phyloP scores from a whole-genome alignment of 306 rosid genomes.

The Prunus fruticosa region DNA sequence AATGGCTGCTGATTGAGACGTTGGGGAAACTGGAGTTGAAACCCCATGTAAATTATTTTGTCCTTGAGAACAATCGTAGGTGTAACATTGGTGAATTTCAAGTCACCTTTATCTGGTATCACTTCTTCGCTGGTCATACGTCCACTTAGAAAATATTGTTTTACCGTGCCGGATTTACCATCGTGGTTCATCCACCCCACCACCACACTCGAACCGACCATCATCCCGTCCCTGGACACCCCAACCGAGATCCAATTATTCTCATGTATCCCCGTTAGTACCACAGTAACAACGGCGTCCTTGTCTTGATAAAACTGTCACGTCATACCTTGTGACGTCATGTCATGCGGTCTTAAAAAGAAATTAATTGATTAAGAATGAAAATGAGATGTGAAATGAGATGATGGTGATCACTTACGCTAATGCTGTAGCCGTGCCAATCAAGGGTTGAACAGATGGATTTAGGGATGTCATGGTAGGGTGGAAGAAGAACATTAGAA shows the following conservation, averaged over 20 bases:
- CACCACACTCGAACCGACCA: slow-evolving; percentile 25
- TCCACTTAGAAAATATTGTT: slow-evolving; percentile 4
- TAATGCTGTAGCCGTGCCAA: background rate
- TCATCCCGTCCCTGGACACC: slow-evolving; percentile 2
- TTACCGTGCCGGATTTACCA: background rate
- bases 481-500: background rate
- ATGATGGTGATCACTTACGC: background rate
- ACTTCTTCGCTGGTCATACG: background rate
- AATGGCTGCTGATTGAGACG: background rate
- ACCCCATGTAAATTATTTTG: slow-evolving; percentile 7
- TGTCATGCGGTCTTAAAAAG: background rate
- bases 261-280: background rate
- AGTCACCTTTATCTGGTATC: slow-evolving; percentile 9
- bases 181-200: slow-evolving; percentile 10
- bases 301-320: background rate
- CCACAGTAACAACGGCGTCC: background rate
- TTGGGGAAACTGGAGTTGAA: slow-evolving; percentile 7
- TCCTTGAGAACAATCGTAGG: background rate
- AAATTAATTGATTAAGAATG: background rate
- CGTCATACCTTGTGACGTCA: background rate
- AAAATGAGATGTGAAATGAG: too few relatives aligned
- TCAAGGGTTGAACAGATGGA: background rate
- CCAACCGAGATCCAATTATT: slow-evolving; percentile 14
- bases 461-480: background rate
- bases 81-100: background rate